phyloP scores from a whole-genome alignment of 1,284 basidiomycete species.

The Malassezia globosa region DNA sequence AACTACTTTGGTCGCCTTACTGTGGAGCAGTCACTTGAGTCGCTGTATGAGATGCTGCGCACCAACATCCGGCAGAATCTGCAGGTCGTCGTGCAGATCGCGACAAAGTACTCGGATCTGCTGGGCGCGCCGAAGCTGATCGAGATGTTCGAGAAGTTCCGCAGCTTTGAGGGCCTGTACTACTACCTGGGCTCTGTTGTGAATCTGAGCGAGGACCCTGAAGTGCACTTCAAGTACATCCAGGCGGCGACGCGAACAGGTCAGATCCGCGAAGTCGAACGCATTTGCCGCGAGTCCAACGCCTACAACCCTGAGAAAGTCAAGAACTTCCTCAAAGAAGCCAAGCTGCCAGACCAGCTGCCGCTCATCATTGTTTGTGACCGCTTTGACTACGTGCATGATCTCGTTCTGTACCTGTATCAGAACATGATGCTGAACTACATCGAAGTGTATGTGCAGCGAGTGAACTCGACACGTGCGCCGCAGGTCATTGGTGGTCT shows the following conservation, averaged over 20 bases:
- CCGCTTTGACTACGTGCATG: constrained; percentile 99
- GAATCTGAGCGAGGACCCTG: constrained; percentile 87
- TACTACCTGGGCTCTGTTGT: constrained; percentile 96
- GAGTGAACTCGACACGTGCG: constrained; percentile 90
- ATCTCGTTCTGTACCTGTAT: constrained; percentile 95
- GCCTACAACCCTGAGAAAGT: constrained; percentile 98
- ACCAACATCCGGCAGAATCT: constrained; percentile 97
- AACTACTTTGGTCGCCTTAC: constrained; percentile 94
- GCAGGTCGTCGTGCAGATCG: constrained; percentile 91
- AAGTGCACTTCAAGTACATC: constrained; percentile 99
- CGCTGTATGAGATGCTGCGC: constrained; percentile 91
- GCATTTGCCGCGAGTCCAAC: constrained; percentile 95
- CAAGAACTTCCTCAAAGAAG: constrained; percentile 97
- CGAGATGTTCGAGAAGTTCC: constrained; percentile 97
- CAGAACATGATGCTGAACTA: constrained; percentile 94
- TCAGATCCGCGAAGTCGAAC: constrained; percentile 96
- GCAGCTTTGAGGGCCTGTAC: constrained; percentile 95
- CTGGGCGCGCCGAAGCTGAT: constrained; percentile 93
- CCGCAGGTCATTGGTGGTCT: constrained; percentile 97
- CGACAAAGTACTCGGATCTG: constrained; percentile 97
- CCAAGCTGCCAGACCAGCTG: constrained; percentile 88
- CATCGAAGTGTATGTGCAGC: constrained; percentile 98
- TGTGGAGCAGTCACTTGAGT: constrained; percentile 95
- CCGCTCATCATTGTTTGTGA: constrained; percentile 99
- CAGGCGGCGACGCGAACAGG: constrained; percentile 97